phyloP scores from a whole-genome alignment of 306 rosid genomes.

The Phaseolus lunatus region DNA sequence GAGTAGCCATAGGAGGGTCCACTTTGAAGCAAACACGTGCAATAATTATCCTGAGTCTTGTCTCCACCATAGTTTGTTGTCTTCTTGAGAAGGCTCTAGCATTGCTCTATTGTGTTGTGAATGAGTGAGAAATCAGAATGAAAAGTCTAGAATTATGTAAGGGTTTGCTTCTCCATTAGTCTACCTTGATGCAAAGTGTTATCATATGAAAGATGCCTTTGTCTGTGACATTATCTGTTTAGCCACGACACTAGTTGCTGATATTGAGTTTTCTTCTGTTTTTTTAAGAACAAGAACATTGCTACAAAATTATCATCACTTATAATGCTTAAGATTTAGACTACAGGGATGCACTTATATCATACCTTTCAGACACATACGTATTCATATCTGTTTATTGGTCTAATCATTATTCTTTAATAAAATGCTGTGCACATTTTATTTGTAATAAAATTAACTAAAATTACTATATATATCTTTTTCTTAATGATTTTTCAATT shows the following conservation, averaged over 20 bases:
- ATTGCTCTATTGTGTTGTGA: neutral
- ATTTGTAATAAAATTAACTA: too few relatives aligned
- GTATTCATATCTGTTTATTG: too few relatives aligned
- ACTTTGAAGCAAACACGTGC: constrained; percentile 46
- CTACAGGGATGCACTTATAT: neutral
- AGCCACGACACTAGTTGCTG: neutral
- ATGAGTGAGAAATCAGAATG: neutral
- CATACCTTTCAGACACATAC: neutral
- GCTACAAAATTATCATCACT: neutral
- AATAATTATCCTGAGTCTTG: neutral
- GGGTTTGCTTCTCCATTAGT: constrained; percentile 19
- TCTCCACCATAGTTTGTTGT: constrained; percentile 34
- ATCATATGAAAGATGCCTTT: constrained; percentile 10
- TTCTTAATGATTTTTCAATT: too few relatives aligned
- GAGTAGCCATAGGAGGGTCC: constrained; percentile 43
- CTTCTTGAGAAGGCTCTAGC: neutral
- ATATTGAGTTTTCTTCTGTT: neutral
- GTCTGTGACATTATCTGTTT: constrained; percentile 30
- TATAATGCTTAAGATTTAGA: too few relatives aligned
- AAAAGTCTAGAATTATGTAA: constrained; percentile 36
- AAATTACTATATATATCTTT: too few relatives aligned
- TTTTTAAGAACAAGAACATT: neutral
- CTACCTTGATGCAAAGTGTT: constrained; percentile 18
- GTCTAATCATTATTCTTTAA: too few relatives aligned
- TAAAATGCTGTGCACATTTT: too few relatives aligned